phyloP scores from a whole-genome alignment of 1,284 basidiomycete species.

The Agaricales sp. region DNA sequence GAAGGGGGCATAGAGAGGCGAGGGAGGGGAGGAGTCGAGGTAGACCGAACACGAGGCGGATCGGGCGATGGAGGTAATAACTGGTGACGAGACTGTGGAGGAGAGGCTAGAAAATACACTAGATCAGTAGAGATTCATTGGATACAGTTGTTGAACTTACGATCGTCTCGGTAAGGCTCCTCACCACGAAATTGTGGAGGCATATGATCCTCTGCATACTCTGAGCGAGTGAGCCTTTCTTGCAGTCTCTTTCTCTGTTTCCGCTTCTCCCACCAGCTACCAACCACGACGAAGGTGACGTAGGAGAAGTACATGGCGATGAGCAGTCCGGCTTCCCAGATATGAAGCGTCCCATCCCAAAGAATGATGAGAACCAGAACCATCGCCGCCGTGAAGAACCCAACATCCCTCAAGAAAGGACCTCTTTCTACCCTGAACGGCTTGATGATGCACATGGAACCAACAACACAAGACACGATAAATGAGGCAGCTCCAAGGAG shows the following conservation, averaged over 20 bases:
- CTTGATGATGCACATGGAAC: conserved; percentile 91
- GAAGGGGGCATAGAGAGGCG: conserved; percentile 17
- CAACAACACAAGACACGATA: conserved; percentile 92
- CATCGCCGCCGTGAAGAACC: conserved; percentile 85
- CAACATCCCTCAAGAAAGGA: conserved; percentile 87
- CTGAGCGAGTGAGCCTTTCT: conserved; percentile 47
- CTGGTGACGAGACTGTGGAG: conserved; percentile 12
- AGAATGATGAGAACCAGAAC: conserved; percentile 66
- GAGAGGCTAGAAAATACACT: conserved; percentile 11
- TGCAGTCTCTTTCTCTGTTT: conserved; percentile 32
- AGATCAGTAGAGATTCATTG: conserved; percentile 4
- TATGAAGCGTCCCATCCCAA: conserved; percentile 65
- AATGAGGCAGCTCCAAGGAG: conserved; percentile 92
- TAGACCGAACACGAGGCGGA: conserved; percentile 30
- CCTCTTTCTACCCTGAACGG: conserved; percentile 78
- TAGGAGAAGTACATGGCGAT: conserved; percentile 74
- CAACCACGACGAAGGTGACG: conserved; percentile 66
- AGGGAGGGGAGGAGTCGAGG: conserved; percentile 28
- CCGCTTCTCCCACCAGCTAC: conserved; percentile 68
- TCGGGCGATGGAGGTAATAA: conserved; percentile 17
- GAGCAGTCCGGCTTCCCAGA: conserved; percentile 69
- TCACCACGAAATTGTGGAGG: conserved; percentile 21
- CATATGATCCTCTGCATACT: conserved; percentile 47
- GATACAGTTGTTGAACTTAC: conserved; percentile 26
- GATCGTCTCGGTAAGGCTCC: conserved; percentile 49